A percentile compares a stretch with the other conserved stretches of the same genome.
Evolutionary conservation across 2,329 filamentous ascomycete species (phyloP).

Genomic region (Meredithiella fracta): DNA sequence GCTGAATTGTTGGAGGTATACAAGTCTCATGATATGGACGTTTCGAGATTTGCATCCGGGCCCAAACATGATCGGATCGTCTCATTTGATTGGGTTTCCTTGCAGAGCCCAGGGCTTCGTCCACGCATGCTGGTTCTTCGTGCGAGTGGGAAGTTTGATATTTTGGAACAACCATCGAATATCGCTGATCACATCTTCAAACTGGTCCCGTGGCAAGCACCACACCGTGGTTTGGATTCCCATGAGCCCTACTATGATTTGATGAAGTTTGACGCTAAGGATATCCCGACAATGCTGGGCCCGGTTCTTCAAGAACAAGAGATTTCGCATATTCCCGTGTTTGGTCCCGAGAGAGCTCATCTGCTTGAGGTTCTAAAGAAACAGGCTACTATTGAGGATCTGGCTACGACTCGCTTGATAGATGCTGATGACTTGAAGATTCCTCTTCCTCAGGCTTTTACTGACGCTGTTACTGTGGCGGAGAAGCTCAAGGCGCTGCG

Average conservation of each 20-base stretch:
- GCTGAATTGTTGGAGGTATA: slow-evolving; percentile 40
- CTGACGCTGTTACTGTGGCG: slow-evolving; percentile 27
- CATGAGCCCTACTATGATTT: slow-evolving; percentile 33
- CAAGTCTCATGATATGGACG: slow-evolving; percentile 45
- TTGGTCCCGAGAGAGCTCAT: slow-evolving; percentile 34
- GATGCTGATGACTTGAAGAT: slow-evolving; percentile 23
- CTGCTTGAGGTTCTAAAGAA: slow-evolving; percentile 27
- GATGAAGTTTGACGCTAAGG: slow-evolving; percentile 41
- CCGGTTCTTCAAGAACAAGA: slow-evolving; percentile 37
- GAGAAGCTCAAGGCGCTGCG: slow-evolving; percentile 34
- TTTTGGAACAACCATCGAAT: slow-evolving; percentile 43
- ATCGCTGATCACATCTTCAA: slow-evolving; percentile 43
- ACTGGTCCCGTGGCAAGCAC: slow-evolving; percentile 43
- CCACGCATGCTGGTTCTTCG: slow-evolving; percentile 44
- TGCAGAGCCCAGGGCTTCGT: slow-evolving; percentile 36
- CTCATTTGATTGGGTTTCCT: slow-evolving; percentile 51
- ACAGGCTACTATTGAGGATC: slow-evolving; percentile 19
- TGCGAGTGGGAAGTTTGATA: slow-evolving; percentile 43
- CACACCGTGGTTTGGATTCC: slow-evolving; percentile 41
- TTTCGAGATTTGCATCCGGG: slow-evolving; percentile 34
- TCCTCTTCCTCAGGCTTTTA: slow-evolving; percentile 27
- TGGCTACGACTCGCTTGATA: slow-evolving; percentile 17
- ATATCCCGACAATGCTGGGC: slow-evolving; percentile 36
- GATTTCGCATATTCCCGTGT: slow-evolving; percentile 38
- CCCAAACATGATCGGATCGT: slow-evolving; percentile 44